phyloP scores from a whole-genome alignment of 352 stramenopile genomes.

The Phytophthora tubulina region DNA sequence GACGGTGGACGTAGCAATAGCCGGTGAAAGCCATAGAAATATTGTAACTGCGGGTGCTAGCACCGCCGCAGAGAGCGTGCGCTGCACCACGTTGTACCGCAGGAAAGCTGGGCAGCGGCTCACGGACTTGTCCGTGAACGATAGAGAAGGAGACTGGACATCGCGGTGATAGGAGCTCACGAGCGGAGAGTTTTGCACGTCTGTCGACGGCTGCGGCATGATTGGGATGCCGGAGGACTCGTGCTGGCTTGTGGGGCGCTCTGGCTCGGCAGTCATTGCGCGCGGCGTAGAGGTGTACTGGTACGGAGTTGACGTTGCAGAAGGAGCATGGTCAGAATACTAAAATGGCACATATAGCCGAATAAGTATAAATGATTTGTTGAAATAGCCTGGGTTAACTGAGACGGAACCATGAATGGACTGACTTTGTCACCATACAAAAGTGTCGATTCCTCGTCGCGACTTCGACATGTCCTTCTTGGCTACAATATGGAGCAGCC shows the following conservation, averaged over 20 bases:
- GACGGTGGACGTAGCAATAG: slow-evolving; percentile 70
- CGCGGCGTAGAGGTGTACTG: neutral
- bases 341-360: too few species aligned
- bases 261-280: neutral
- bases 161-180: slow-evolving; percentile 24
- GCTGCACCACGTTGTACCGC: slow-evolving; percentile 68
- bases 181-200: slow-evolving; percentile 33
- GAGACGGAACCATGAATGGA: too few species aligned
- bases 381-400: too few species aligned
- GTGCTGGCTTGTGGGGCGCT: slow-evolving; percentile 7
- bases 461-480: too few species aligned
- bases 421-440: too few species aligned
- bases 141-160: slow-evolving; percentile 6
- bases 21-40: slow-evolving; percentile 81
- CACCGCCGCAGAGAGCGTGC: slow-evolving; percentile 65
- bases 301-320: neutral
- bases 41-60: slow-evolving; percentile 71
- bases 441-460: too few species aligned
- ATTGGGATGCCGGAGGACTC: slow-evolving; percentile 19
- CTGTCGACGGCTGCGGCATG: slow-evolving; percentile 30
- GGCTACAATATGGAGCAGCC: too few species aligned
- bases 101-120: slow-evolving; percentile 38
- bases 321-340: too few species aligned
- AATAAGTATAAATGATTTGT: too few species aligned
- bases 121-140: neutral